phyloP scores from a whole-genome alignment of 1,139 yeast species.

The Taphrina wiesneri region DNA sequence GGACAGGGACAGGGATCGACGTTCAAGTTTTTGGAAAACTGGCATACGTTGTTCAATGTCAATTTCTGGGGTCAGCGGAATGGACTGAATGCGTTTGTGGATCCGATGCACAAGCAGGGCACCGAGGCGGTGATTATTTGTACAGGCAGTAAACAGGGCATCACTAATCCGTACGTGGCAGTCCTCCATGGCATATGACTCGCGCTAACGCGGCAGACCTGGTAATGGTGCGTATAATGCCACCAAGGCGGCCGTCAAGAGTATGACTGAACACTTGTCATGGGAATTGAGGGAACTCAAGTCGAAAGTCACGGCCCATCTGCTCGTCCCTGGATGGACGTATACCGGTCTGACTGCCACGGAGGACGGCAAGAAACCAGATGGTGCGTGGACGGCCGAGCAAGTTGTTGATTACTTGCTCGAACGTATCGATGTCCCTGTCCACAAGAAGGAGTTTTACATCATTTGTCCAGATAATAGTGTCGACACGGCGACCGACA shows the following conservation, averaged over 20 bases:
- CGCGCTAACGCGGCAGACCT: constrained; percentile 36
- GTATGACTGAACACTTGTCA: constrained; percentile 43
- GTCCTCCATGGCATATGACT: neutral
- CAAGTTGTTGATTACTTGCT: constrained; percentile 42
- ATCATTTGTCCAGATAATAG: constrained; percentile 44
- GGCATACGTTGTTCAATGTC: constrained; percentile 41
- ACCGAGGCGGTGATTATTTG: constrained; percentile 40
- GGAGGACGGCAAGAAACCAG: constrained; percentile 40
- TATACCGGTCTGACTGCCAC: constrained; percentile 41
- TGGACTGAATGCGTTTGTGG: constrained; percentile 42
- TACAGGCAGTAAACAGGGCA: constrained; percentile 45
- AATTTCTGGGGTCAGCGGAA: constrained; percentile 43
- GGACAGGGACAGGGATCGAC: constrained; percentile 37
- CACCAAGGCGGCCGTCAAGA: constrained; percentile 44
- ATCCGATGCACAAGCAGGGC: constrained; percentile 38
- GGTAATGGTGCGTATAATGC: constrained; percentile 45
- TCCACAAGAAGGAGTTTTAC: constrained; percentile 40
- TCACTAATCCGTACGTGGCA: constrained; percentile 41
- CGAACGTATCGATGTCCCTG: constrained; percentile 36
- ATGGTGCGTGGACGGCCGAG: constrained; percentile 44
- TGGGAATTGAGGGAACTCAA: constrained; percentile 40
- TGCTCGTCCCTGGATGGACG: constrained; percentile 45
- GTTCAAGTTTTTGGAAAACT: constrained; percentile 39
- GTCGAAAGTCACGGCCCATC: constrained; percentile 40
- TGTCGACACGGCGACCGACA: constrained; percentile 41